Evolutionary conservation across 176 grass and related monocot species (phyloP), one percentile per base, ranked within the genome.

Genomic region (Bolboschoenus planiculmis): DNA sequence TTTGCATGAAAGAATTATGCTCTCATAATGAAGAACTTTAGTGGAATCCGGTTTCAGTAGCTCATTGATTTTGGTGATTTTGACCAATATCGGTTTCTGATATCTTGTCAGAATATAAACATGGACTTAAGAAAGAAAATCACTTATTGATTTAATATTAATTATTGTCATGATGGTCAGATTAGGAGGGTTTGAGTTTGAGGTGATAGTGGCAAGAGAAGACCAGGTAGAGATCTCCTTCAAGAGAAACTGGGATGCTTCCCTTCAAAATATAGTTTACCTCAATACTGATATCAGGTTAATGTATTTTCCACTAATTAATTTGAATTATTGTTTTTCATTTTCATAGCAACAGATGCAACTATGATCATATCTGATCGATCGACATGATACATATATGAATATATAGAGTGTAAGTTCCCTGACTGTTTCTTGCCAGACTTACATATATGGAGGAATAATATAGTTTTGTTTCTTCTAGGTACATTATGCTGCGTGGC

Each of bases 161-260:
- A 16, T 27, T 56, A 78, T 65, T 74, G 44, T 0, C 21, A 29
- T 68, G 47, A 33, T 79, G n/a, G 60, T 30, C 85, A 97, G 94
- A 84, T 79, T 97, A 81, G 70, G 85, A 0, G 29, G 84, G 33
- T 79, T 84, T 37, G 73, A 93, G n/a, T 93, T 93, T 84, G 78
- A 47, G 3, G 74, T 85, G 3, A 81, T 93, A 23, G n/a, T 77
- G 1, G 70, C 88, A 15, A 89, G n/a, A 23, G 78, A 81, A 71
- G 71, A 87, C 3, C 85, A 93, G 2, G 89, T 91, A 46, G 94
- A 97, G 70, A 81, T 97, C 27, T 97, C 94, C n/a, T 97, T 97
- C 85, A 83, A 6, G 35, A 97, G 88, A 37, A 81, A 79, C 6
- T 93, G 92, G 78, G 15, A 88, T 85, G 40, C 87, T 3, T 91